Base-by-base conservation (phyloP, 345 rosid species). In the Aegle marmelos region DNA sequence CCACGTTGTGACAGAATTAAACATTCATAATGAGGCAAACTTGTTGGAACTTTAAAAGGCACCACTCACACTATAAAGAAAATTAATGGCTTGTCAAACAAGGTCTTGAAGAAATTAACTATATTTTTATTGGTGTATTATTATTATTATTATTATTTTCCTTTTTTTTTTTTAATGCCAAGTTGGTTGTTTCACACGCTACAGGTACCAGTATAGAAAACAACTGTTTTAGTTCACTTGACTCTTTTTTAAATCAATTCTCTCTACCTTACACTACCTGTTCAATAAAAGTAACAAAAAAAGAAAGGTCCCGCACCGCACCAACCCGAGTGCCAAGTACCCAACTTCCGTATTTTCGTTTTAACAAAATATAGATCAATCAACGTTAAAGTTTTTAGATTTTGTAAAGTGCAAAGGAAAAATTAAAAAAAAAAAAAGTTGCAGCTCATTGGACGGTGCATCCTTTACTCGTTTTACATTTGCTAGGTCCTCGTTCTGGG, bases 91-190 rank as follows among this genome's bases (percentile, higher is more conserved):
- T 68, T 77, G 69, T 36, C 62, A 62, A 58, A 80, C 77, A 66
- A 71, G 83, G 76, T 53, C 25, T 80, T 60, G 85, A 59, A 54
- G 33, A 68, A 67, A 57, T 61, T 73, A 68, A 72, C 16, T n/a
- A 24, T 39, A 65, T 8, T 14, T 53, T 19, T 53, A 53, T 1
- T 53, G 57, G 57, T 0, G 8, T 50, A 8, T 16, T 14, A 1
- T 3, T 11, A 2, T 50, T 11, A 0, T 66, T 82, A 68, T 13
- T 3, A 1, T 2, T 36, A 13, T 5, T 72, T 36, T 14, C 36
- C 14, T 78, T 69, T 36, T 21, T 1, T 72, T 59, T 22, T 59
- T 22, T 76, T 65, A 75, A 82, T 39, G 71, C 54, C 85, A 82
- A 88, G 74, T 77, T 82, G 82, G 78, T 50, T 45, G 64, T 61